Base-by-base conservation (phyloP, 2,329 filamentous ascomycete genomes). In the Kalmusia sp. region DNA sequence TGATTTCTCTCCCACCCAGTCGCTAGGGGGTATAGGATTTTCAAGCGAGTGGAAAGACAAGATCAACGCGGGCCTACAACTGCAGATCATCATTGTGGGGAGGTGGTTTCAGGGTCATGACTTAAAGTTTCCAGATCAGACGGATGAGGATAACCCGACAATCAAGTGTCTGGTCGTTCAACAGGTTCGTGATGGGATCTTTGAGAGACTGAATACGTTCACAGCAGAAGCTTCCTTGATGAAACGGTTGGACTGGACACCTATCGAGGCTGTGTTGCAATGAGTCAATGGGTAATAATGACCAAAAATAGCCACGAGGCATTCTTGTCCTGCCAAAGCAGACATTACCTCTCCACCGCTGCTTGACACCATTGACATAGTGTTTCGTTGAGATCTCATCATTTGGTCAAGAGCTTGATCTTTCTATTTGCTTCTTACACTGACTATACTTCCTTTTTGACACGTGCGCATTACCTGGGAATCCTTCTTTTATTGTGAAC, bases 181-280 rank as follows among this genome's bases (percentile, higher is more conserved):
- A 14, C 8, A 25, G 2, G 28, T 30, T 25, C 28, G n/a, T 8
- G 22, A 43, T 5, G 28, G 34, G 6, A 7, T 33, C 2, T 41
- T 48, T 33, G 43, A 48, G 22, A 45, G 50, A 21, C 7, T 48
- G 28, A 37, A 21, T 37, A 40, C 7, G 1, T 35, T 52, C 9
- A 11, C 12, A 5, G 28, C 27, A n/a, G 14, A 33, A 12, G 6
- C 12, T 27, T 34, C 27, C 8, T 7, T 22, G 4, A 35, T 48
- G 28, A 41, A 19, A 17, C 28, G 31, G 6, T 37, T 52, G 22
- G 31, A 52, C 9, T 52, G 35, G 50, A 22, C 9, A 15, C 43
- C 50, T 17, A 22, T 50, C 9, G 38, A 44, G 7, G 48, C 81
- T 84, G 51, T 83, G 79, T 0, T 40, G 50, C 58, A 34, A 15